Percentiles rank a stretch among this genome's conserved stretches.
These are phyloP conservation scores for Paramecium sonneborni DNA, from an alignment of 73 alveolate species.

Conservation along the genomic window DNA sequence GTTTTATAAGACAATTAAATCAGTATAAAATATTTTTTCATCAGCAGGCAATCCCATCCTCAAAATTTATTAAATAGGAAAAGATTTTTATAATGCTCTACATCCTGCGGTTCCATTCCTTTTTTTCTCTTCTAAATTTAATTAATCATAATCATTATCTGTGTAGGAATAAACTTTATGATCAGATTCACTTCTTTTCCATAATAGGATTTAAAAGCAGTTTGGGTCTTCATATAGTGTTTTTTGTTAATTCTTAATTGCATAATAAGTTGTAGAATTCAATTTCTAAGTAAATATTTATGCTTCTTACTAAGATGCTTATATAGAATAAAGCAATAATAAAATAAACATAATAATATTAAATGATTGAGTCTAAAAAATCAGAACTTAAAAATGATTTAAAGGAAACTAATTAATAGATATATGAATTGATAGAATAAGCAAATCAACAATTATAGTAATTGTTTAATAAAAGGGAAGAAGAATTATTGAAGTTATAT, in stretches of 20 bases:
- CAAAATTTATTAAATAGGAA: neutral
- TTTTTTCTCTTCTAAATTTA: neutral
- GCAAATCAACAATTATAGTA: neutral
- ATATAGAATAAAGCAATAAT: neutral
- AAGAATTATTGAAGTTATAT: neutral
- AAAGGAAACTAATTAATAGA: neutral
- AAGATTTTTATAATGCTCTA: neutral
- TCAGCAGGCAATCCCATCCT: conserved; percentile 17
- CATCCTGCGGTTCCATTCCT: neutral
- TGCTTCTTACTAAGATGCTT: neutral
- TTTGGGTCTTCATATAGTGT: neutral
- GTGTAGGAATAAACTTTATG: neutral
- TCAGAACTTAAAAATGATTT: neutral
- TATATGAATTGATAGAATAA: neutral
- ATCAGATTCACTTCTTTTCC: neutral
- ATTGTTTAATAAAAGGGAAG: conserved; percentile 14
- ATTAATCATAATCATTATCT: neutral
- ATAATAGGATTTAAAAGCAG: neutral
- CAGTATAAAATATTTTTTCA: conserved; percentile 21
- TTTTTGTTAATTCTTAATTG: neutral
- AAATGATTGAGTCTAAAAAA: conserved; percentile 7
- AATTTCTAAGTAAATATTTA: neutral
- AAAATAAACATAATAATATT: neutral
- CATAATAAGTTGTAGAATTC: neutral
- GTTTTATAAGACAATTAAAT: neutral